Evolutionary conservation across 176 grass and related monocot species (phyloP).

Genomic region (sorghum (Sorghum bicolor)): DNA sequence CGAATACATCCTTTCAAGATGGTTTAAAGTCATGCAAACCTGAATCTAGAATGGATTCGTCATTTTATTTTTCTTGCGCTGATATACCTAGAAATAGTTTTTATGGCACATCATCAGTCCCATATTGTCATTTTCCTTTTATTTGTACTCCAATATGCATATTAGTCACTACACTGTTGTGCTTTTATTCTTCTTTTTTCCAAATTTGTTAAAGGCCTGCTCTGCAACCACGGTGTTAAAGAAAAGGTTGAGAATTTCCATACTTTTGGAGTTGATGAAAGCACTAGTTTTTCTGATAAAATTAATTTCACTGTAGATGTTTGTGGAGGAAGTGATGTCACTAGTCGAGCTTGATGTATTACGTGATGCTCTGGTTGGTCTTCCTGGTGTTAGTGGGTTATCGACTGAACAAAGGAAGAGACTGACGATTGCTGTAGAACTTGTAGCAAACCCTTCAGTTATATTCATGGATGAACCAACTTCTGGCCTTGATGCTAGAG

Average conservation of each 20-base stretch:
- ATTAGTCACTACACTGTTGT: background rate
- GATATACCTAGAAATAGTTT: background rate
- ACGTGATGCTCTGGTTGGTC: conserved; percentile 76
- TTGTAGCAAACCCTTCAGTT: conserved; percentile 90
- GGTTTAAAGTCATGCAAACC: background rate
- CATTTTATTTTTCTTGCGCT: background rate
- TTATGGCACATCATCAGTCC: background rate
- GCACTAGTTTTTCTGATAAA: conserved; percentile 13
- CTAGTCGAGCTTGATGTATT: conserved; percentile 79
- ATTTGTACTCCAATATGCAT: background rate
- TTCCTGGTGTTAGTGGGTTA: conserved; percentile 71
- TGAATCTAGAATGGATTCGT: background rate
- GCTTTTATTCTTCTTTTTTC: background rate
- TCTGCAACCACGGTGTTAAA: background rate
- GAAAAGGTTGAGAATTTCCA: background rate
- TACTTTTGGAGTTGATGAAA: background rate
- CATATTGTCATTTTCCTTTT: background rate
- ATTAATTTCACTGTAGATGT: conserved; percentile 47
- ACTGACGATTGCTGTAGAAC: conserved; percentile 80
- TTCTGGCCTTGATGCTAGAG: conserved; percentile 90
- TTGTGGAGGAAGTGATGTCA: conserved; percentile 90
- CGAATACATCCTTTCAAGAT: background rate
- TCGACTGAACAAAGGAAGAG: conserved; percentile 93
- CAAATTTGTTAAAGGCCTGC: background rate
- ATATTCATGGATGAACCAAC: conserved; percentile 99